These are phyloP conservation scores for Penicillium occitanis DNA, from an alignment of 2,329 filamentous ascomycete genomes.

Conservation along the genomic window DNA sequence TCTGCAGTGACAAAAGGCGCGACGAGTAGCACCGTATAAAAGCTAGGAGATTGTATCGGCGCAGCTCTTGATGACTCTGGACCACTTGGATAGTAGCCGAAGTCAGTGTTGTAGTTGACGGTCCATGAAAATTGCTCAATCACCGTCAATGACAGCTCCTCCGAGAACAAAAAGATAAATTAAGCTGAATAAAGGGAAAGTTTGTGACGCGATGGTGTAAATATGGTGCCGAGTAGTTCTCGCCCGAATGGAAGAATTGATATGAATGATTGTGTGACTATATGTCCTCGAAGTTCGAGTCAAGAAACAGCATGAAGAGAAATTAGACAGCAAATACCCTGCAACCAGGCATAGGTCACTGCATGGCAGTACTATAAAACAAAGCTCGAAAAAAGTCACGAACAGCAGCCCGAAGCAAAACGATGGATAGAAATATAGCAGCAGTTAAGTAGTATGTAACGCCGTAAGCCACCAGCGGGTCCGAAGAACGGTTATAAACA, in stretches of 20 bases:
- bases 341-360: slow-evolving; percentile 10
- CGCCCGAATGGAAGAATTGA: neutral
- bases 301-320: neutral
- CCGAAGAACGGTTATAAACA: slow-evolving; percentile 2
- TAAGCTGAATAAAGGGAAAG: neutral
- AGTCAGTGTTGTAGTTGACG: neutral
- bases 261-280: neutral
- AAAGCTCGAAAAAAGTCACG: neutral
- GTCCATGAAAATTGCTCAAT: neutral
- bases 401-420: neutral
- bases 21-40: neutral
- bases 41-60: neutral
- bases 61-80: neutral
- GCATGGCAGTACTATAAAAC: neutral
- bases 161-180: neutral
- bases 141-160: neutral
- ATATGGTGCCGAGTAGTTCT: neutral
- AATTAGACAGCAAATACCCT: slow-evolving; percentile 5
- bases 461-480: neutral
- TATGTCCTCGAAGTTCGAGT: neutral
- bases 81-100: slow-evolving; percentile 3
- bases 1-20: neutral
- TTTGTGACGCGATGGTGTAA: neutral
- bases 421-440: neutral
- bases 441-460: neutral